Evolutionary conservation across 257 asterid species (phyloP), one percentile per base, ranked within the genome.

Genomic region (Linderniella brevidens): DNA sequence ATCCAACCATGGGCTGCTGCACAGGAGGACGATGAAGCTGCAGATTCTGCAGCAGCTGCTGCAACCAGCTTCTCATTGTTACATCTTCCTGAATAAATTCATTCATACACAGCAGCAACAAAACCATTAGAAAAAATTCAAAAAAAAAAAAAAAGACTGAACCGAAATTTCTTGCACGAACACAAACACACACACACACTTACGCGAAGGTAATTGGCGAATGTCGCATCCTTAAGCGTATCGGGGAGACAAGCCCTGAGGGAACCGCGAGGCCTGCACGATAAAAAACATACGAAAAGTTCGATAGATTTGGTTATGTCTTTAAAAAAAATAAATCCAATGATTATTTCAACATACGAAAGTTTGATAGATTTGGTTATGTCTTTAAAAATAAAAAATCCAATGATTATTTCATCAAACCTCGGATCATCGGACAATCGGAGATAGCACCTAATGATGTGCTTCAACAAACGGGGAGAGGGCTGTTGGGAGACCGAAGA

Each of bases 371-470:
- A n/a, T n/a, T n/a, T n/a, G n/a, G n/a, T n/a, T n/a, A n/a, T n/a
- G n/a, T n/a, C n/a, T n/a, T n/a, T n/a, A n/a, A n/a, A n/a, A n/a
- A n/a, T n/a, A n/a, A n/a, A n/a, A n/a, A n/a, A n/a, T n/a, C n/a
- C n/a, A n/a, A n/a, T n/a, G n/a, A n/a, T n/a, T n/a, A n/a, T n/a
- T n/a, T n/a, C n/a, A n/a, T n/a, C n/a, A n/a, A n/a, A n/a, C n/a
- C n/a, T n/a, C n/a, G n/a, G n/a, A n/a, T n/a, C n/a, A n/a, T n/a
- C n/a, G n/a, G n/a, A n/a, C n/a, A n/a, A n/a, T n/a, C n/a, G n/a
- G n/a, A 79, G 87, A 52, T 87, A 87, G 79, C 97, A 86, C 65
- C 92, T 71, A 63, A 86, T 77, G 11, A 82, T 83, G 73, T 82
- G 92, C 63, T 87, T 82, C 43, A 87, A 69, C 41, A 83, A 64